Base-by-base conservation (phyloP, 306 rosid species). In the Cicer pinnatifidum region DNA sequence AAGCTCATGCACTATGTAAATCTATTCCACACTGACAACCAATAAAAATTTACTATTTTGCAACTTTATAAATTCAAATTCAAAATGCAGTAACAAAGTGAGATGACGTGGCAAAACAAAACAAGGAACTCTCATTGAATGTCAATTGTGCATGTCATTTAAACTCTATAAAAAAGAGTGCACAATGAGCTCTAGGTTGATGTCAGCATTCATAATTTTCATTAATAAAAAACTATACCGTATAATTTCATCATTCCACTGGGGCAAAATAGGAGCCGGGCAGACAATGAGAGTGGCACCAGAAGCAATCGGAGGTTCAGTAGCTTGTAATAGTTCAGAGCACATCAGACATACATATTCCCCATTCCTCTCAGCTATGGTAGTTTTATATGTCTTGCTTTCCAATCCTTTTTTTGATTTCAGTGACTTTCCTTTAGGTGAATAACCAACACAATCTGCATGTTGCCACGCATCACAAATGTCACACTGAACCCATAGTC, bases 401-500 rank as follows among this genome's bases (percentile, higher is more conserved):
- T 82, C 86, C 82, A 39, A 45, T 71, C 77, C 86, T 82, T 83
- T 77, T 73, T 72, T 83, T 37, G 90, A 86, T 84, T 81, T 88
- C 69, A 79, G 45, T 62, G 82, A 11, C 80, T 88, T 85, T 68
- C 91, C 91, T 80, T 82, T 82, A 43, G 91, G 77, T 45, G 97
- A 86, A 85, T 91, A 94, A 70, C 95, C 97, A 79, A 94, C 96
- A 81, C 98, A 94, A 59, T 84, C 90, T 20, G 95, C 98, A 81
- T 94, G 97, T 82, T 94, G 98, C 98, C 98, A 94, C 19, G 98
- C 97, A 84, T 89, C 95, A 82, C 98, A 94, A 43, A 83, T 74
- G 84, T 94, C 98, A 53, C 98, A 94, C 79, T 91, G 98, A 78
- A 94, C 98, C 98, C 98, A 94, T 68, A 94, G 54, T 75, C 98